Base-by-base conservation (phyloP, 192 early-diverging fungal genomes). In the Umbelopsis isabellina region DNA sequence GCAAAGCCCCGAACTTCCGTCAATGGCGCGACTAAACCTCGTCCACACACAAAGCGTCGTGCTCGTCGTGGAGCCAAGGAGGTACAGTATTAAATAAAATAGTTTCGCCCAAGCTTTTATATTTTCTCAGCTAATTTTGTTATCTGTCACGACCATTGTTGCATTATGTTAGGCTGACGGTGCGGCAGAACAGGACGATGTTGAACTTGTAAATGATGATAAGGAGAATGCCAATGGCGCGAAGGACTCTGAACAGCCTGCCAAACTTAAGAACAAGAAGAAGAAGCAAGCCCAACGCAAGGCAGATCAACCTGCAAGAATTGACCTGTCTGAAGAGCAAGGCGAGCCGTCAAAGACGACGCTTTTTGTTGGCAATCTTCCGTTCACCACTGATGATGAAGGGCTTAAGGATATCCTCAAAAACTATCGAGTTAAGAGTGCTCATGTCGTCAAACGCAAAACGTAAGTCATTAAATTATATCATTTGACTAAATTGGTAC, bases 301-400 rank as follows among this genome's bases (percentile, higher is more conserved):
- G 51, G 30, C 46, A 35, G 67, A 35, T 30, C 44, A 41, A 66
- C 30, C 69, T 0, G 50, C 25, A 46, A 46, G 64, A 46, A 49
- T 77, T 25, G 67, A 65, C 35, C 77, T 65, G 68, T 41, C 75
- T 70, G 73, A 81, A 66, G 78, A 52, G 22, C 55, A 65, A 18
- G 76, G 78, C 70, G 87, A 84, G 46, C 83, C 80, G 51, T 89
- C 88, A 61, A 89, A 87, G 81, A 93, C 88, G 6, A 87, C 88
- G 5, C 80, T 91, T 45, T 95, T 91, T 80, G 88, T 95, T 65
- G 90, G 91, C 70, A 95, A 93, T 75, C 75, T 95, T 46, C 91
- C 93, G 27, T 93, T 89, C 80, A 69, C 89, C 16, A 83, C 88
- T 67, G 82, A 87, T 10, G 89, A 92, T 51, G 88, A 88, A 6